These are phyloP conservation scores for Cladophialophora yegresii DNA, from an alignment of 2,329 filamentous ascomycete species.

Conservation along the genomic window DNA sequence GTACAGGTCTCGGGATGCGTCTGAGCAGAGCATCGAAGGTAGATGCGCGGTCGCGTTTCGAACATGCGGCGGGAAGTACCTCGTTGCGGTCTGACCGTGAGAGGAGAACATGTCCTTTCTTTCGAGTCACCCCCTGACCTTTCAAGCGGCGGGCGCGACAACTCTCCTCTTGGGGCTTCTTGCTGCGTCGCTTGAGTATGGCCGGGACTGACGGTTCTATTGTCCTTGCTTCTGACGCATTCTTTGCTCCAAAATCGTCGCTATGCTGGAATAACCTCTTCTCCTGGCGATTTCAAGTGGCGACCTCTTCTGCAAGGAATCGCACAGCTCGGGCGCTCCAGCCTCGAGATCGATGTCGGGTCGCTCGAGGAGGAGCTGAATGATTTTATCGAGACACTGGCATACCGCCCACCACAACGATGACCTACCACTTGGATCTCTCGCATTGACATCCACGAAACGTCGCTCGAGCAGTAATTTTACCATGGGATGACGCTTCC, in stretches of 20 bases:
- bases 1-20: constrained; percentile 2
- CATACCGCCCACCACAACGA: background rate
- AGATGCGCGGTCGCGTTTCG: background rate
- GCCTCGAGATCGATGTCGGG: background rate
- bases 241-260: background rate
- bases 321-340: background rate
- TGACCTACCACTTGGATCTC: background rate
- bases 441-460: background rate
- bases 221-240: background rate
- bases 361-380: constrained; percentile 4
- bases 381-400: background rate
- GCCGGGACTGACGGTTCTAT: background rate
- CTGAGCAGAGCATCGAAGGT: background rate
- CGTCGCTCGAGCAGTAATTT: background rate
- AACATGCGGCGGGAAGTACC: constrained; percentile 4
- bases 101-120: no score
- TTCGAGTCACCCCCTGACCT: no score
- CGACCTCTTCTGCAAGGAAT: background rate
- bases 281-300: background rate
- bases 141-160: no score
- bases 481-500: background rate
- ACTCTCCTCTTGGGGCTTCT: background rate
- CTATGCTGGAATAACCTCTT: background rate
- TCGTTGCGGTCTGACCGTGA: background rate
- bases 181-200: background rate